Evolutionary conservation across 805 yeast species (phyloP).

Genomic region (Candida adriatica): DNA sequence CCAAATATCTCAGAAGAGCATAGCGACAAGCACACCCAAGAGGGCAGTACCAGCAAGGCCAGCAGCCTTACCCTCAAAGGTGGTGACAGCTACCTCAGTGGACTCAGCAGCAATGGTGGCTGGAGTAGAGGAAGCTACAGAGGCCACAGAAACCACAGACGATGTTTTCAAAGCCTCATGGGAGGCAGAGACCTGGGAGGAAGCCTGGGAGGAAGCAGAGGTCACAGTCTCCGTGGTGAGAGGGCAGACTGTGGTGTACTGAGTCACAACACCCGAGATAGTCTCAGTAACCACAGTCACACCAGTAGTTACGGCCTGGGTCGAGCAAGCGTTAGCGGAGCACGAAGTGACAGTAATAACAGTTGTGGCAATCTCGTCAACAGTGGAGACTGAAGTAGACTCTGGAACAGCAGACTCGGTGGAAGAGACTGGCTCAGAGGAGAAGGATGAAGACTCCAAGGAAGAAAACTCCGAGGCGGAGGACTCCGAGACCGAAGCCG

Average conservation of each 20-base stretch:
- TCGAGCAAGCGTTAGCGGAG: slow-evolving; percentile 2
- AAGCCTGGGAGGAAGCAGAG: slow-evolving; percentile 4
- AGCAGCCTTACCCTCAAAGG: slow-evolving; percentile 6
- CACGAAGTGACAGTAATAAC: slow-evolving; percentile 7
- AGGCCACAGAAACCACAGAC: slow-evolving; percentile 20
- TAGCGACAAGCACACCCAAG: slow-evolving; percentile 1
- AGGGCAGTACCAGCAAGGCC: slow-evolving; percentile 1
- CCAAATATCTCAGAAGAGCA: slow-evolving; percentile 2
- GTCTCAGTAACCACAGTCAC: slow-evolving; percentile 6
- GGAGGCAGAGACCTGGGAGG: slow-evolving; percentile 6
- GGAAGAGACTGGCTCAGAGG: slow-evolving; percentile 1
- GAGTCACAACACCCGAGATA: slow-evolving; percentile 25
- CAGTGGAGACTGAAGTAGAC: slow-evolving; percentile 5
- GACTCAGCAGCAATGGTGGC: slow-evolving; percentile 5
- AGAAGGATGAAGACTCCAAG: slow-evolving; percentile 2
- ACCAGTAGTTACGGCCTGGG: slow-evolving; percentile 6
- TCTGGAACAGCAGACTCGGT: slow-evolving; percentile 1
- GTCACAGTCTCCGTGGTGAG: slow-evolving; percentile 7
- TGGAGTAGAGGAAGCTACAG: slow-evolving; percentile 19
- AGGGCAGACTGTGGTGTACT: slow-evolving; percentile 23
- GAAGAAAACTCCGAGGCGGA: slow-evolving; percentile 1
- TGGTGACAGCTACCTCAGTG: slow-evolving; percentile 2
- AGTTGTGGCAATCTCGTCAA: slow-evolving; percentile 13
- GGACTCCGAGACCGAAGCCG: slow-evolving; percentile 4
- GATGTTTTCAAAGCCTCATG: slow-evolving; percentile 3